A percentile compares a stretch with the other conserved stretches of the same genome.
Evolutionary conservation across 1,284 basidiomycete genomes (phyloP).

Genomic region (Anthracocystis setariae): DNA sequence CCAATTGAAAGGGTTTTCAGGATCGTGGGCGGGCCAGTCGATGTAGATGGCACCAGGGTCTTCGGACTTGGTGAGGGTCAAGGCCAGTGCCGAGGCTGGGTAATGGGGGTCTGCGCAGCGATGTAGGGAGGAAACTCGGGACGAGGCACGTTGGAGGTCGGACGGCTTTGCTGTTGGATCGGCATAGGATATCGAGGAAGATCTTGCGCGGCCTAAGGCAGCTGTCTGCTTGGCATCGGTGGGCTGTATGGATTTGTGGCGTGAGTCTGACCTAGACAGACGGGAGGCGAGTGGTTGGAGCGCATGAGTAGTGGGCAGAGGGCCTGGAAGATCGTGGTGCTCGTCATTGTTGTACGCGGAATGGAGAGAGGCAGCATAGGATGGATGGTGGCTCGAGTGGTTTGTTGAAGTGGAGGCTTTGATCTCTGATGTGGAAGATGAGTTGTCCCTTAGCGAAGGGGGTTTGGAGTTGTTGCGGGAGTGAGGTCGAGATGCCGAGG

Average conservation of each 20-base stretch:
- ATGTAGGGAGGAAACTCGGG: slow-evolving; percentile 42
- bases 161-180: slow-evolving; percentile 26
- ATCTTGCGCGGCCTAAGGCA: slow-evolving; percentile 15
- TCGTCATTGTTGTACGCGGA: slow-evolving; percentile 29
- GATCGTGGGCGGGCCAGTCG: slow-evolving; percentile 48
- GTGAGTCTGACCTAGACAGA: slow-evolving; percentile 24
- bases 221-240: slow-evolving; percentile 1
- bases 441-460: slow-evolving; percentile 13
- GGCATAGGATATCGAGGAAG: slow-evolving; percentile 29
- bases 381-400: slow-evolving; percentile 1
- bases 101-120: slow-evolving; percentile 33
- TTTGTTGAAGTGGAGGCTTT: slow-evolving; percentile 3
- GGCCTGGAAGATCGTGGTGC: slow-evolving; percentile 35
- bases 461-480: slow-evolving; percentile 22
- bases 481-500: slow-evolving; percentile 11
- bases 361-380: slow-evolving; percentile 9
- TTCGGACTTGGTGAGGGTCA: slow-evolving; percentile 46
- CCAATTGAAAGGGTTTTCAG: slow-evolving; percentile 60
- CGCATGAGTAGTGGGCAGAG: slow-evolving; percentile 28
- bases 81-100: slow-evolving; percentile 36
- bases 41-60: slow-evolving; percentile 50
- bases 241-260: slow-evolving; percentile 2
- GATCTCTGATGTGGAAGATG: slow-evolving; percentile 27
- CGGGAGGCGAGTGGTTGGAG: slow-evolving; percentile 38
- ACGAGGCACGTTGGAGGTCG: slow-evolving; percentile 34